phyloP scores from a whole-genome alignment of 768 basidiomycete genomes.

The Leccinum pellstonianum region DNA sequence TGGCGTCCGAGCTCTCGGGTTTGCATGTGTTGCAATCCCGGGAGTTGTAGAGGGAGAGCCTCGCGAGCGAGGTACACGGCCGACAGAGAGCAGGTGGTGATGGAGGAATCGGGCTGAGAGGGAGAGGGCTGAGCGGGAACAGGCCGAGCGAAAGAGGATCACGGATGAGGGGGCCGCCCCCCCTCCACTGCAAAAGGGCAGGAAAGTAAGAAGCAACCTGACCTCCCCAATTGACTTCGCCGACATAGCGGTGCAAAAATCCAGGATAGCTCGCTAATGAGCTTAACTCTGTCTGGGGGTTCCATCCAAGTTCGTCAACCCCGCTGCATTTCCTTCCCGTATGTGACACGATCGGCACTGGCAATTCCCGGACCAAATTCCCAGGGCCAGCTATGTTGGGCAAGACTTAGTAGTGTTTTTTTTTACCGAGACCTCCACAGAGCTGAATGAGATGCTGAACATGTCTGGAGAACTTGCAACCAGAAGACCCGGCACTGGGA shows the following conservation, averaged over 20 bases:
- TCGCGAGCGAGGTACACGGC: conserved; percentile 19
- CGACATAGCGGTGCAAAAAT: conserved; percentile 39
- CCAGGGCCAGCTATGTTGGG: background rate
- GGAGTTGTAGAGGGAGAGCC: conserved; percentile 26
- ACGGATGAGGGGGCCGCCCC: conserved; percentile 7
- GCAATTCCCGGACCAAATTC: conserved; percentile 19
- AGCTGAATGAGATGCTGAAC: no score
- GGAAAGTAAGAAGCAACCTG: conserved; percentile 22
- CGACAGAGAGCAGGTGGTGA: conserved; percentile 17
- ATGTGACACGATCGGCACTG: conserved; percentile 18
- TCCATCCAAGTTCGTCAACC: conserved; percentile 29
- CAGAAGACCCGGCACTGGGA: no score
- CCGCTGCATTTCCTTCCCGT: conserved; percentile 31
- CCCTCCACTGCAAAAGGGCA: conserved; percentile 11
- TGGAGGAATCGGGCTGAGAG: conserved; percentile 18
- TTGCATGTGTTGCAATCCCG: conserved; percentile 28
- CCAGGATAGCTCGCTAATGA: conserved; percentile 41
- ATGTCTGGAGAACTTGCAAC: no score
- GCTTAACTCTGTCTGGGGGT: conserved; percentile 52
- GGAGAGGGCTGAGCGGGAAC: conserved; percentile 12
- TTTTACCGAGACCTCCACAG: no score
- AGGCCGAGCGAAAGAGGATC: conserved; percentile 14
- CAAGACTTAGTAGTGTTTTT: no score
- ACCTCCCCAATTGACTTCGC: conserved; percentile 34
- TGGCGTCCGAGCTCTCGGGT: conserved; percentile 34